Conservation (phyloP, 2,329 filamentous ascomycete genomes). For the Fusarium sp. region DNA sequence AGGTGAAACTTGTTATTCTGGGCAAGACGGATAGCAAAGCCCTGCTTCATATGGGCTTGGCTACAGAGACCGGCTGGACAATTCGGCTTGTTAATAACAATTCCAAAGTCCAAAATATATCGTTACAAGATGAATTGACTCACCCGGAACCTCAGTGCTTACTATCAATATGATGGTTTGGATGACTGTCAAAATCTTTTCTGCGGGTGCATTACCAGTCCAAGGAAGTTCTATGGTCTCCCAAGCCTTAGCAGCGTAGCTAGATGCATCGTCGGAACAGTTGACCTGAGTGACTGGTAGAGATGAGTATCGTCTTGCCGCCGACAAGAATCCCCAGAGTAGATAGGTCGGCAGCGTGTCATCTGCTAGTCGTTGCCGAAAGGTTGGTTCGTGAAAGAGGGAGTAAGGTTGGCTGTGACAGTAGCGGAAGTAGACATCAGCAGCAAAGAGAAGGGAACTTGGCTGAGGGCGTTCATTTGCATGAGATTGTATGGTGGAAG, state of each 20-base stretch:
- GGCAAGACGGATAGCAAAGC: slow-evolving; percentile 3
- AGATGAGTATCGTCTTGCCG: neutral
- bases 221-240: slow-evolving; percentile 14
- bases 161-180: slow-evolving; percentile 19
- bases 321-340: slow-evolving; percentile 9
- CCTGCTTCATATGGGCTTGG: slow-evolving; percentile 20
- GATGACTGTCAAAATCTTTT: neutral
- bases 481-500: neutral
- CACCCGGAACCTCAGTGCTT: slow-evolving; percentile 14
- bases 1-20: slow-evolving; percentile 11
- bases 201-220: neutral
- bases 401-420: slow-evolving; percentile 17
- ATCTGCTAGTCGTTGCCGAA: neutral
- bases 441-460: neutral
- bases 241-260: slow-evolving; percentile 8
- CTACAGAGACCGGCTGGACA: neutral
- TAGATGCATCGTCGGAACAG: slow-evolving; percentile 1
- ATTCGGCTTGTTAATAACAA: rapidly evolving
- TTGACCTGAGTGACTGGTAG: neutral
- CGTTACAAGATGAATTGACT: rapidly evolving
- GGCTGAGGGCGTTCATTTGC: neutral
- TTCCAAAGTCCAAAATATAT: no score
- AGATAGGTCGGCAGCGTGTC: slow-evolving; percentile 1
- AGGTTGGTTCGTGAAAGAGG: slow-evolving; percentile 11
- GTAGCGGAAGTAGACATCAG: slow-evolving; percentile 15